Percentiles rank a stretch among this genome's conserved stretches.
Evolutionary conservation across 495 filamentous ascomycete species (phyloP).

Genomic region (Neurospora intermedia): DNA sequence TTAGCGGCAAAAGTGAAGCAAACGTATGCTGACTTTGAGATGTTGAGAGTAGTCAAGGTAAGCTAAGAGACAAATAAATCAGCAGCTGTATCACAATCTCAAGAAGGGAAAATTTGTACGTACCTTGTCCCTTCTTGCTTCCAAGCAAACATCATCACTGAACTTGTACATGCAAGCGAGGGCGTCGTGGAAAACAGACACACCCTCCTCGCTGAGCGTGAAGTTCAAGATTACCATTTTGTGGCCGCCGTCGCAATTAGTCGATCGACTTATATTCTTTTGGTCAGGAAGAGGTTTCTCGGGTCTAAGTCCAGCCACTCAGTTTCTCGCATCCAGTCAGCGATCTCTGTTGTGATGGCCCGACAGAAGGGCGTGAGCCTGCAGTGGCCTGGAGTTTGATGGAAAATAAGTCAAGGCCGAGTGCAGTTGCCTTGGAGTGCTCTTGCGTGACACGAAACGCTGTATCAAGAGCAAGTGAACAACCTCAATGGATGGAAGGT

Average conservation of each 20-base stretch:
- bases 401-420: background rate
- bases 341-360: background rate
- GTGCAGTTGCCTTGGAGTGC: background rate
- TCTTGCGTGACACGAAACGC: background rate
- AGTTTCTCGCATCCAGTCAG: background rate
- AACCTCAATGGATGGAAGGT: background rate
- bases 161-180: constrained; percentile 87
- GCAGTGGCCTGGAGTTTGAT: background rate
- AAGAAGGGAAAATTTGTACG: constrained; percentile 3
- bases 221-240: constrained; percentile 51
- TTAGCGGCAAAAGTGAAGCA: constrained; percentile 63
- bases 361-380: background rate
- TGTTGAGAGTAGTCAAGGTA: constrained; percentile 72
- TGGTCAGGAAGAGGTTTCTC: background rate
- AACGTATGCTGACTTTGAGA: constrained; percentile 86
- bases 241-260: background rate
- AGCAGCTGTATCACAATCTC: background rate
- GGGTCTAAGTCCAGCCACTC: background rate
- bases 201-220: constrained; percentile 63
- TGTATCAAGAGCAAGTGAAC: background rate
- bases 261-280: background rate
- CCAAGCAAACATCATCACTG: constrained; percentile 78
- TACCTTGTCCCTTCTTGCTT: constrained; percentile 68
- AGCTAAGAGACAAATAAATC: constrained; percentile 39
- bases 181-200: constrained; percentile 66